Conservation (phyloP, 169 alveolate species). For the Amoebophrya sp. region DNA sequence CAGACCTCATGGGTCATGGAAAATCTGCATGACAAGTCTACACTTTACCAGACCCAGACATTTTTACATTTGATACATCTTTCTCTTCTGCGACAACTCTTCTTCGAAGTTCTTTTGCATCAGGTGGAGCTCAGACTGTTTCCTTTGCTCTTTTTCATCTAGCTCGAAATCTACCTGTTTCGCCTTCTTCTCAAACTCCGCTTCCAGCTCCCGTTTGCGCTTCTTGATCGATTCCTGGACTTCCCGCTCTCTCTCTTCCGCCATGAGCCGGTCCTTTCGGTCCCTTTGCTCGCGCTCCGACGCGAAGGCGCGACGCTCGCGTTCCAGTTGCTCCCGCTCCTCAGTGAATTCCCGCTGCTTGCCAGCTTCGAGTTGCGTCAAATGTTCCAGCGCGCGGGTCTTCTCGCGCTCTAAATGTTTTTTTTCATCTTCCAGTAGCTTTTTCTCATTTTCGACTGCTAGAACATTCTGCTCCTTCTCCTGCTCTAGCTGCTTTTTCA, state of each 20-base stretch:
- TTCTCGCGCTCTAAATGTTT: not conserved
- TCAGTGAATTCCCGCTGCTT: too few relatives aligned
- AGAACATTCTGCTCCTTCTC: not conserved
- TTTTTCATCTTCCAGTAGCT: not conserved
- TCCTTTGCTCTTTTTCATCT: too few relatives aligned
- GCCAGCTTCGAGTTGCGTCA: too few relatives aligned
- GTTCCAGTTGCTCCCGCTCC: not conserved
- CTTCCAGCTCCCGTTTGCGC: not conserved
- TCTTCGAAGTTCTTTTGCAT: too few relatives aligned
- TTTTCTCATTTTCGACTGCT: not conserved
- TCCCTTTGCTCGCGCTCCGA: slow-evolving; percentile 2
- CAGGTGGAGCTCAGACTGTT: too few relatives aligned
- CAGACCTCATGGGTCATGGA: too few relatives aligned
- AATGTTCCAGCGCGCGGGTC: not conserved
- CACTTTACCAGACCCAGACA: too few relatives aligned
- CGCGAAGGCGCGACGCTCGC: not conserved
- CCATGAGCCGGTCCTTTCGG: slow-evolving; percentile 20
- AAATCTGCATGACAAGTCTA: too few relatives aligned
- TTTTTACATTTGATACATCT: too few relatives aligned
- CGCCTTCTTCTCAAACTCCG: not conserved
- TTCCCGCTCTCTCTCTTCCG: not conserved
- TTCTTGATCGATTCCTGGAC: not conserved
- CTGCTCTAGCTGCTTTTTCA: not conserved
- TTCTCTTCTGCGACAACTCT: too few relatives aligned
- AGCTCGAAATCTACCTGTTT: not conserved